phyloP scores from a whole-genome alignment of 192 early-diverging fungal genomes.

The Globomyces pollinis-pini region DNA sequence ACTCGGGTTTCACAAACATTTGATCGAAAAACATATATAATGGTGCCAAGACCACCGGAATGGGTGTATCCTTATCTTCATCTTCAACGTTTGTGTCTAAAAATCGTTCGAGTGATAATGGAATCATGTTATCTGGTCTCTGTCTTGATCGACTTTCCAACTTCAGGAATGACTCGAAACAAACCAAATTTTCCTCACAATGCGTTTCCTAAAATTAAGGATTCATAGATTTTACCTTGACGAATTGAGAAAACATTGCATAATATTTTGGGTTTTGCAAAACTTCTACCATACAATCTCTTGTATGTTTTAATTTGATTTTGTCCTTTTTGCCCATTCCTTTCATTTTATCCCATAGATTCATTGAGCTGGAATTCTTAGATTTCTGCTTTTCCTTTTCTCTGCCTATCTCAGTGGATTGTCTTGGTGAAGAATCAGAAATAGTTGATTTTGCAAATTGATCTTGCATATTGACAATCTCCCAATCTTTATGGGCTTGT shows the following conservation, averaged over 20 bases:
- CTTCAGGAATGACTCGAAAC: slow-evolving; percentile 21
- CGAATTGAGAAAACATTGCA: slow-evolving; percentile 4
- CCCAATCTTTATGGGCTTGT: neutral
- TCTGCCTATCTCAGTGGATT: neutral
- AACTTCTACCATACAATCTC: slow-evolving; percentile 16
- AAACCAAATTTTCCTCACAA: slow-evolving; percentile 26
- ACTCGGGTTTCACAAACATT: slow-evolving; percentile 25
- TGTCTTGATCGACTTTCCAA: slow-evolving; percentile 13
- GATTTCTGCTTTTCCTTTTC: slow-evolving; percentile 1
- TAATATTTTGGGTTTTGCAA: slow-evolving; percentile 10
- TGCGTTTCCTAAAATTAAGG: slow-evolving; percentile 4
- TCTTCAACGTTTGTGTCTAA: slow-evolving; percentile 6
- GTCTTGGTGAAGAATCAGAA: neutral
- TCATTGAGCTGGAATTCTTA: too few species aligned
- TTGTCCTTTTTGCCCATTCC: too few species aligned
- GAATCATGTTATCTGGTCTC: neutral
- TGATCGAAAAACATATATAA: slow-evolving; percentile 20
- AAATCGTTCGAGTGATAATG: slow-evolving; percentile 20
- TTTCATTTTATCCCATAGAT: too few species aligned
- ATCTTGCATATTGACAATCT: neutral
- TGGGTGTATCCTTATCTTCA: neutral
- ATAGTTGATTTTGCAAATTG: neutral
- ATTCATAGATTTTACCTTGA: slow-evolving; percentile 6
- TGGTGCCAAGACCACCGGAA: slow-evolving; percentile 14
- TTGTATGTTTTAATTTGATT: neutral